Conservation (phyloP, 73 alveolate species). For the Paramecium tetraurelia region DNA sequence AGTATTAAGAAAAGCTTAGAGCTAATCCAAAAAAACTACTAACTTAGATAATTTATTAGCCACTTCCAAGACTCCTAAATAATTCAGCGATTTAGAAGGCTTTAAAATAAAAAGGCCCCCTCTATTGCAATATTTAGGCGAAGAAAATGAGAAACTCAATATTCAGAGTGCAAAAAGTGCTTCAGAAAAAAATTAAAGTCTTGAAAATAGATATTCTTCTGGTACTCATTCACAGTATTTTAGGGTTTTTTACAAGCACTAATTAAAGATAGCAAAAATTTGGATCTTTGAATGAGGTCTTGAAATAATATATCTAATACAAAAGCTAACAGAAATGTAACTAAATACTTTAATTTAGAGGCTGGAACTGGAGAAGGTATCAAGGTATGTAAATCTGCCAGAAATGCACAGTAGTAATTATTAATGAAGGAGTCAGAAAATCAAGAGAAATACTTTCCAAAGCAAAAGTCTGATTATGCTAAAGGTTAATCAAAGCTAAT, state of each 20-base stretch:
- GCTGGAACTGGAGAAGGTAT: conserved; percentile 44
- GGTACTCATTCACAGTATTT: background rate
- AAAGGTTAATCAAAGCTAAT: background rate
- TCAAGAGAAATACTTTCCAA: background rate
- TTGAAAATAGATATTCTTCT: background rate
- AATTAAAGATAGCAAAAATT: background rate
- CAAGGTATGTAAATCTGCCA: background rate
- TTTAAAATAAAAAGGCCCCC: conserved; percentile 6
- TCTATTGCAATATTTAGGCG: background rate
- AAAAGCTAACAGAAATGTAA: conserved; percentile 11
- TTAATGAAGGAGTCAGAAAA: background rate
- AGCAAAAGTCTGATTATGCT: background rate
- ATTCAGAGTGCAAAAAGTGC: conserved; percentile 6
- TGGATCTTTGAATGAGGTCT: background rate
- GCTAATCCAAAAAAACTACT: background rate
- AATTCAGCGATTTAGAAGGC: background rate
- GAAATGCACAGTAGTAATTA: background rate
- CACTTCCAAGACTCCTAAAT: background rate
- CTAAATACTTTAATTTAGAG: background rate
- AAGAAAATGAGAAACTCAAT: background rate
- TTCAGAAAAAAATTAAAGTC: background rate
- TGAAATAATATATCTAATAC: background rate
- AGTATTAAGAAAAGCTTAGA: background rate
- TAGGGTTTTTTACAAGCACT: background rate
- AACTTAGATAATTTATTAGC: background rate